Evolutionary conservation across 352 stramenopile species (phyloP).

Genomic region (Hyaloperonospora arabidopsidis): DNA sequence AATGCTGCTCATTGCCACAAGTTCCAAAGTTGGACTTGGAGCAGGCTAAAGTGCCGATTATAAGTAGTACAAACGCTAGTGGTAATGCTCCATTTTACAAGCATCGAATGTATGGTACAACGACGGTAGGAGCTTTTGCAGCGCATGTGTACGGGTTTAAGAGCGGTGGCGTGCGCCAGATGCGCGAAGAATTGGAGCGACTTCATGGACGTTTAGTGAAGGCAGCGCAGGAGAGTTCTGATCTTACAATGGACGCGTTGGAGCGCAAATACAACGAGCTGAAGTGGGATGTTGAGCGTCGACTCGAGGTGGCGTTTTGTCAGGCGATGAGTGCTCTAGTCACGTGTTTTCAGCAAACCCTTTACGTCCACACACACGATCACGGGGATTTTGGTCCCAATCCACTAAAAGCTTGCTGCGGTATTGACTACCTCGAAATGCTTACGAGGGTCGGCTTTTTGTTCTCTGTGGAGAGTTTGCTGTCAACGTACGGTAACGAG

Average conservation of each 20-base stretch:
- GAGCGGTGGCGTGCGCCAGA: conserved; percentile 65
- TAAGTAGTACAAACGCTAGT: conserved; percentile 17
- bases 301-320: conserved; percentile 76
- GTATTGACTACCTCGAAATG: conserved; percentile 69
- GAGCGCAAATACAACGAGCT: conserved; percentile 75
- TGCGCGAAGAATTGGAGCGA: conserved; percentile 56
- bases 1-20: neutral
- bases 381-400: conserved; percentile 31
- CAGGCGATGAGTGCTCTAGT: conserved; percentile 76
- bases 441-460: conserved; percentile 61
- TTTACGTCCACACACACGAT: conserved; percentile 71
- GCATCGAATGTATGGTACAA: conserved; percentile 68
- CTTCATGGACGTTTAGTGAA: conserved; percentile 41
- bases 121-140: conserved; percentile 75
- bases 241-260: conserved; percentile 64
- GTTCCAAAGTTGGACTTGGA: conserved; percentile 2
- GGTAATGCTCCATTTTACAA: conserved; percentile 35
- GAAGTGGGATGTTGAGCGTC: conserved; percentile 77
- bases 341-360: conserved; percentile 80
- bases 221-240: conserved; percentile 50
- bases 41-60: conserved; percentile 12
- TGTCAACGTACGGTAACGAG: conserved; percentile 83
- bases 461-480: conserved; percentile 74
- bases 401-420: conserved; percentile 23
- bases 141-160: conserved; percentile 81